Percentiles rank a stretch among this genome's conserved stretches.
These are phyloP conservation scores for Thymus quinquecostatus DNA, from an alignment of 257 asterid genomes.

Conservation along the genomic window DNA sequence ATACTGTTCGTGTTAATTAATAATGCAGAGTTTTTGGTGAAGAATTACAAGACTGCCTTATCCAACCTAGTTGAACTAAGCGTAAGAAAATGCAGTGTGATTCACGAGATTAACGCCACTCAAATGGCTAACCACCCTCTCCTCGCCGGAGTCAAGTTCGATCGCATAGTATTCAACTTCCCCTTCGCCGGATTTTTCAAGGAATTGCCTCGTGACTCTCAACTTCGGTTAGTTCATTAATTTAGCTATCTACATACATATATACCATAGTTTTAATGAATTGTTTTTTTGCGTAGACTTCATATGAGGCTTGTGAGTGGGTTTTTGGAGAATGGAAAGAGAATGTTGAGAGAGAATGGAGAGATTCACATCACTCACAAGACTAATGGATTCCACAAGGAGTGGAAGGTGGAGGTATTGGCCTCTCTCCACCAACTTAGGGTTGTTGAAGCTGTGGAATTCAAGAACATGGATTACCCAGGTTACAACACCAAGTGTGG, in stretches of 20 bases:
- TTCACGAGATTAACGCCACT: too few relatives aligned
- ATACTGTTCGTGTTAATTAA: neutral
- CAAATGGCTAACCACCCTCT: too few relatives aligned
- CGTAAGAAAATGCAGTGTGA: too few relatives aligned
- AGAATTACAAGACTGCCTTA: too few relatives aligned
- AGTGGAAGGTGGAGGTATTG: conserved; percentile 28
- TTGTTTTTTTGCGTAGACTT: neutral
- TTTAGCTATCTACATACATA: too few relatives aligned
- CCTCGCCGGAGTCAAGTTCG: too few relatives aligned
- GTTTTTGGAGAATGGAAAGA: conserved; percentile 12
- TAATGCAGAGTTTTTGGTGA: too few relatives aligned
- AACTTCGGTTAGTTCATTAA: conserved; percentile 25
- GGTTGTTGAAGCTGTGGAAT: too few relatives aligned
- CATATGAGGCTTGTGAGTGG: neutral
- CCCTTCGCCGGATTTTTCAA: conserved; percentile 35
- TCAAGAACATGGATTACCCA: too few relatives aligned
- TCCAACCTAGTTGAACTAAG: too few relatives aligned
- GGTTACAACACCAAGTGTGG: too few relatives aligned
- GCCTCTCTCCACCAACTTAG: neutral
- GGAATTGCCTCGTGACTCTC: conserved; percentile 16
- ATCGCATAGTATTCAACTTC: neutral
- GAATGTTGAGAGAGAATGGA: conserved; percentile 26
- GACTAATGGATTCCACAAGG: conserved; percentile 32
- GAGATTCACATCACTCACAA: conserved; percentile 42
- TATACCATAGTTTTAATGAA: neutral